Evolutionary conservation across 1,139 yeast species (phyloP), one percentile per base, ranked within the genome.

Genomic region (Saccharomyces hybrid): DNA sequence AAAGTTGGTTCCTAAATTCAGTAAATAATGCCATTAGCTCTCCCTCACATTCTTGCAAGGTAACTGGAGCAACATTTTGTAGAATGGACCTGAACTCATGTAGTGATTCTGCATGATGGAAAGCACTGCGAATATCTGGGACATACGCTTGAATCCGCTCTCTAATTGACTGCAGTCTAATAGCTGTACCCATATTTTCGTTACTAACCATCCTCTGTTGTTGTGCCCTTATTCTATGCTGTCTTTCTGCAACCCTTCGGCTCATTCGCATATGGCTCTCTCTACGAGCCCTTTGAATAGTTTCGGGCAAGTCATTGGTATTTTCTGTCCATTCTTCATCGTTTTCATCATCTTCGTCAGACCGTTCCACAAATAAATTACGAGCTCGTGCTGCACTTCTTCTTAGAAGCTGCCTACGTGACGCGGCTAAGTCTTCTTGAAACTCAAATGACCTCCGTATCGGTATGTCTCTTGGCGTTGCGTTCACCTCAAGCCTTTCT

Each of bases 371-470:
- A 14, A 62, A 58, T 31, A 61, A 42, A 34, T 54, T 55, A 14
- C 56, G 55, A 11, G 63, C 64, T 29, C 62, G 54, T 42, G 61
- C 46, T 5, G 63, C 62, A 32, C 62, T 58, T 47, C 67, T 58
- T 27, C 62, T 52, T 47, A 60, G 54, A 47, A 58, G 46, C 50
- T 59, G 58, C 14, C 61, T 57, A 12, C 66, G 53, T 4, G 62
- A 52, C 24, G 53, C 56, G 7, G 61, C 58, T n/a, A 56, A 32
- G 42, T 51, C 52, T 12, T 57, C 58, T 50, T 61, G 64, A 55
- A 61, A 55, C 48, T 64, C 65, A 53, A 66, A 67, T 1, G 70
- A 67, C 29, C 66, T 60, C 38, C 67, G 56, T 16, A 55, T 54
- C 3, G 70, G 71, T 48, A 57, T 55, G 42, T 67, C 70, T 3